Evolutionary conservation across 176 grass and related monocot species (phyloP), one percentile per base, ranked within the genome.

Genomic region (Otatea glauca): DNA sequence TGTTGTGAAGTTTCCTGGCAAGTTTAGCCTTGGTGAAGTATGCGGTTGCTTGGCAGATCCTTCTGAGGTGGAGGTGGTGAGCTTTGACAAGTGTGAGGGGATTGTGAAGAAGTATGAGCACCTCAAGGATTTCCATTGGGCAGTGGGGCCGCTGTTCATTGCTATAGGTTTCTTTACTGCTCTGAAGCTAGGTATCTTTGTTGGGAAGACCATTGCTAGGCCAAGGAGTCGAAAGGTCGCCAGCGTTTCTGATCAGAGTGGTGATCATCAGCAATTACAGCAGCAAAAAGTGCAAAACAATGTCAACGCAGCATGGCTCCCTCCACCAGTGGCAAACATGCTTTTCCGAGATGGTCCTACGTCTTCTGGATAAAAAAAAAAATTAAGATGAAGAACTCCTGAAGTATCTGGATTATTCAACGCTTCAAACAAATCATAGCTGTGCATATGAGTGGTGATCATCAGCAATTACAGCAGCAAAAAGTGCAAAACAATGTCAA

Each of bases 91-190:
- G 42, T 99, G 93, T 0, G 88, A 99, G 20, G 97, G 97, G 65
- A 66, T 94, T n/a, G 74, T 91, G 50, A 92, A 96, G 90, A 99
- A 99, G 74, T 99, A 96, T 39, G 86, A 92, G 65, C 97, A 99
- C 84, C 92, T 99, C 0, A 93, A 99, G 75, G 93, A 99, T 70
- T 96, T 94, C 67, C 97, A 99, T 59, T 99, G 97, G 97, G 91
- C 75, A 3, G 86, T 99, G 7, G 89, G 93, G 90, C 97, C 97
- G 5, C 88, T 99, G 53, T 83, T 94, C 76, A 89, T 94, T 11
- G 88, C 88, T 13, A 45, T 99, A 39, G 93, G 97, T 25, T 86
- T 96, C 71, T 94, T 99, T 55, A 89, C 93, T 4, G 84, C 88
- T 49, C 63, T 96, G 64, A 96, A 87, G 68, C 47, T 99, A 68